Percentiles rank a stretch among this genome's conserved stretches.
Evolutionary conservation across 768 basidiomycete genomes (phyloP).

Genomic region (Podaxis carcinomalis): DNA sequence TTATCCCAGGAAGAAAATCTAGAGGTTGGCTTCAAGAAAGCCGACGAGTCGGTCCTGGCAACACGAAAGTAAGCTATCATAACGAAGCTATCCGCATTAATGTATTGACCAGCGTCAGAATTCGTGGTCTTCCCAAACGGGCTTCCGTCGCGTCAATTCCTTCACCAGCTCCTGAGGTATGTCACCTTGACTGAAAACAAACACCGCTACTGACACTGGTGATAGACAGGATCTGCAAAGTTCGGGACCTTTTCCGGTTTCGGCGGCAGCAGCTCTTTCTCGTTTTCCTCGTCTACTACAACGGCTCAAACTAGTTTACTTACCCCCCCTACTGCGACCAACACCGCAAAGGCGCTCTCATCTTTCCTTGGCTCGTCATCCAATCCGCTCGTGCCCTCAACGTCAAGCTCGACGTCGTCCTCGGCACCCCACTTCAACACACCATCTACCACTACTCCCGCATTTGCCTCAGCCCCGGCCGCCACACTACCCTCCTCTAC

Average conservation of each 20-base stretch:
- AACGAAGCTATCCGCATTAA: not conserved
- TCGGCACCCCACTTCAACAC: not conserved
- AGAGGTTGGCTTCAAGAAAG: slow-evolving; percentile 45
- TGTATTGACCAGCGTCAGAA: slow-evolving; percentile 36
- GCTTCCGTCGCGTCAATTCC: slow-evolving; percentile 17
- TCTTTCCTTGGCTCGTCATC: slow-evolving; percentile 5
- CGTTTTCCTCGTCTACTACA: slow-evolving; percentile 14
- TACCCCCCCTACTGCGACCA: not conserved
- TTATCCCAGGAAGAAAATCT: slow-evolving; percentile 17
- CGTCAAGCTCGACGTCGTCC: not conserved
- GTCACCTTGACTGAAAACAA: not conserved
- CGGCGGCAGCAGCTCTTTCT: slow-evolving; percentile 36
- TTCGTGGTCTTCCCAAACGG: slow-evolving; percentile 60
- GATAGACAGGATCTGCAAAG: slow-evolving; percentile 33
- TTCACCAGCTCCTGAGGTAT: not conserved
- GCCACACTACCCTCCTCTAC: slow-evolving; percentile 9
- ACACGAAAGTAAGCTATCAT: slow-evolving; percentile 47
- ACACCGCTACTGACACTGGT: not conserved
- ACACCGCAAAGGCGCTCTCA: slow-evolving; percentile 3
- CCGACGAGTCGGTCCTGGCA: slow-evolving; percentile 52
- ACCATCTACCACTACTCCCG: not conserved
- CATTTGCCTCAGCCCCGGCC: slow-evolving; percentile 1
- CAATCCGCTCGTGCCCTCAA: not conserved
- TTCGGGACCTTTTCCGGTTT: slow-evolving; percentile 54
- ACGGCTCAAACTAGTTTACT: slow-evolving; percentile 12